Evolutionary conservation across 164 flowering plant genomes (phyloP).

Genomic region (grape (Vitis vinifera)): ASM3070453v1 NC_081815.1:5193001-5193500

Average conservation of each 20-base stretch:
- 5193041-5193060: background rate
- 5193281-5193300: background rate
- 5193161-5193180: slow-evolving; percentile 42
- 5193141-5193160: slow-evolving; percentile 36
- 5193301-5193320: background rate
- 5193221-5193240: background rate
- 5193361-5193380: slow-evolving; percentile 27
- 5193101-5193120: slow-evolving; percentile 5
- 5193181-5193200: slow-evolving; percentile 10
- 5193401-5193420: slow-evolving; percentile 21
- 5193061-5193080: slow-evolving; percentile 6
- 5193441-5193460: slow-evolving; percentile 26
- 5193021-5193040: too few species aligned
- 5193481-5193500: slow-evolving; percentile 32
- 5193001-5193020: too few species aligned
- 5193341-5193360: slow-evolving; percentile 40
- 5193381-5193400: slow-evolving; percentile 28
- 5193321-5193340: slow-evolving; percentile 8
- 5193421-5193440: slow-evolving; percentile 17
- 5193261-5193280: background rate
- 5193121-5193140: slow-evolving; percentile 28
- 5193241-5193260: background rate
- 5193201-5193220: background rate
- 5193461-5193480: slow-evolving; percentile 28
- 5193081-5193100: background rate